These are phyloP conservation scores for Kwoniella sp. DNA, from an alignment of 768 basidiomycete genomes.

Conservation along the genomic window DNA sequence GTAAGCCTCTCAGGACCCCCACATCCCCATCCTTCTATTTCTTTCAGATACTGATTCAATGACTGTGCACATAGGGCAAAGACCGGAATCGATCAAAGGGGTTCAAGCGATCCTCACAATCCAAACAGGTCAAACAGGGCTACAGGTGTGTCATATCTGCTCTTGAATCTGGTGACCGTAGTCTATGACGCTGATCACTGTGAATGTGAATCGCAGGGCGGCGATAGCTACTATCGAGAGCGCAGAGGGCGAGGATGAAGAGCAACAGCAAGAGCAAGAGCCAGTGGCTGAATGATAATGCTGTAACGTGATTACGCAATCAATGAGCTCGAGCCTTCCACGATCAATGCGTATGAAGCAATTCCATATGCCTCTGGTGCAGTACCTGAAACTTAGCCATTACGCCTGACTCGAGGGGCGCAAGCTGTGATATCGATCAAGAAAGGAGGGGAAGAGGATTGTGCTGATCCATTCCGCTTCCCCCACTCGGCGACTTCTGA, in stretches of 20 bases:
- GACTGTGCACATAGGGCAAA: slow-evolving; percentile 29
- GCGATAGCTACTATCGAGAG: slow-evolving; percentile 6
- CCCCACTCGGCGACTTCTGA: too few relatives aligned
- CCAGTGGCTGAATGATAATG: background rate
- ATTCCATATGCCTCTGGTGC: too few relatives aligned
- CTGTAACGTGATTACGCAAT: too few relatives aligned
- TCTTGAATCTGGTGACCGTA: too few relatives aligned
- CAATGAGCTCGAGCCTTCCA: too few relatives aligned
- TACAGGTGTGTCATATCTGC: slow-evolving; percentile 61
- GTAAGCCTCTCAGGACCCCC: slow-evolving; percentile 41
- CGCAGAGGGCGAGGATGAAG: slow-evolving; percentile 2
- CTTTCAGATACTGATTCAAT: background rate
- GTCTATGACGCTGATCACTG: background rate
- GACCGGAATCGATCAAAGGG: slow-evolving; percentile 62
- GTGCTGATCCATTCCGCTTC: too few relatives aligned
- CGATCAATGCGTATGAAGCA: too few relatives aligned
- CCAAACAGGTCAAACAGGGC: slow-evolving; percentile 64
- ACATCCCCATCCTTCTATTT: background rate
- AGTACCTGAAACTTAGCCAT: too few relatives aligned
- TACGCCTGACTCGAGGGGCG: too few relatives aligned
- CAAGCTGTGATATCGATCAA: too few relatives aligned
- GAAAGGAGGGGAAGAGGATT: too few relatives aligned
- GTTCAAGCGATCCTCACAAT: slow-evolving; percentile 53
- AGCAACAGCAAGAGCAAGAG: background rate
- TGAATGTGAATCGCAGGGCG: background rate